A percentile compares a stretch with the other conserved stretches of the same genome.
Conservation (phyloP, 805 yeast species). For the Candida pseudofarinosa region DNA sequence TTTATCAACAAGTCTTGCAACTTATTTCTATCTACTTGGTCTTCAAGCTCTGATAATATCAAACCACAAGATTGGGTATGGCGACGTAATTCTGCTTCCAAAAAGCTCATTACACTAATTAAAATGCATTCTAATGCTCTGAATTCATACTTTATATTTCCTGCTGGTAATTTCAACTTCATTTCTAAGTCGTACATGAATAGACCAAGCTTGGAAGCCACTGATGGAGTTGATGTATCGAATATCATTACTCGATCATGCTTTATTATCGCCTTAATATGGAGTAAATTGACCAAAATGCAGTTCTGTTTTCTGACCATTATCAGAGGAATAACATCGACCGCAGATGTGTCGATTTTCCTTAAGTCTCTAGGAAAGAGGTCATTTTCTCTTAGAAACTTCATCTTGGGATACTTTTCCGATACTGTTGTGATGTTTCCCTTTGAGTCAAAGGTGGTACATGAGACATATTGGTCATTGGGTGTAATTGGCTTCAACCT, state of each 20-base stretch:
- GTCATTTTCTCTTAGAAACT: conserved; percentile 64
- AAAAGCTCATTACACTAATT: conserved; percentile 71
- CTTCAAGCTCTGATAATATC: conserved; percentile 69
- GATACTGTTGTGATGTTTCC: conserved; percentile 73
- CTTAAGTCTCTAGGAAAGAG: conserved; percentile 84
- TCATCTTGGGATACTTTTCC: conserved; percentile 67
- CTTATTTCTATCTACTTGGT: conserved; percentile 71
- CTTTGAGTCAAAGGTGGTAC: conserved; percentile 70
- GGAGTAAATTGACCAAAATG: conserved; percentile 76
- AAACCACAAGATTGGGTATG: conserved; percentile 57
- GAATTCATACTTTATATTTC: conserved; percentile 57
- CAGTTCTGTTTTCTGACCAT: conserved; percentile 71
- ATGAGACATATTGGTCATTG: conserved; percentile 55
- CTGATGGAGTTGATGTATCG: conserved; percentile 66
- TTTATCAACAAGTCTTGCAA: conserved; percentile 68
- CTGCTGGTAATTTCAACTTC: conserved; percentile 47
- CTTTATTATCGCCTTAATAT: conserved; percentile 86
- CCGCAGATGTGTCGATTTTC: conserved; percentile 68
- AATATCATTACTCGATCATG: conserved; percentile 76
- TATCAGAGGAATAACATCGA: conserved; percentile 85
- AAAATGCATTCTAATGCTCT: conserved; percentile 79
- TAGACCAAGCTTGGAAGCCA: conserved; percentile 67
- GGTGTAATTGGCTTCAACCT: conserved; percentile 42
- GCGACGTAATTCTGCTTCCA: conserved; percentile 69
- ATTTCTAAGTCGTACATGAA: conserved; percentile 82